Evolutionary conservation across 768 basidiomycete genomes (phyloP).

Genomic region (Suillus luteus): DNA sequence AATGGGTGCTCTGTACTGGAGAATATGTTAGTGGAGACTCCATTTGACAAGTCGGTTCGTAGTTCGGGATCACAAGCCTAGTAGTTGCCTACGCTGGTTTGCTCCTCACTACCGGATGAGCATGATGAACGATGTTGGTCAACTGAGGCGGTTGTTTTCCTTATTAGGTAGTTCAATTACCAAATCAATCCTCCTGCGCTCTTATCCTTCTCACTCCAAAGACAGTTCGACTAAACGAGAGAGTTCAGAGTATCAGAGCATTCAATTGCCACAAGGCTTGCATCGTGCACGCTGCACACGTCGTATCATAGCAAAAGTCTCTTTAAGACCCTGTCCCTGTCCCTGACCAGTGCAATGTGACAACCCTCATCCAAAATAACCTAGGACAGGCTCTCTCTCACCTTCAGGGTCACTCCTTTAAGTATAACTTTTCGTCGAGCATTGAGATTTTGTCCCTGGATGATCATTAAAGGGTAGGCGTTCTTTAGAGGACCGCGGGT

Average conservation of each 20-base stretch:
- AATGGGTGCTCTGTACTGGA: constrained; percentile 34
- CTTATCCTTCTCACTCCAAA: too few relatives aligned
- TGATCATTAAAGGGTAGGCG: neutral
- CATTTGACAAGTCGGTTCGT: constrained; percentile 21
- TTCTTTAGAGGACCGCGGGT: constrained; percentile 4
- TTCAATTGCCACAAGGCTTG: neutral
- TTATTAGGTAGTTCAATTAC: neutral
- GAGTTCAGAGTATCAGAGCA: too few relatives aligned
- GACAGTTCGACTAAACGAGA: too few relatives aligned
- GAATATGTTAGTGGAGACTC: constrained; percentile 36
- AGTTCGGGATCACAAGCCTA: neutral
- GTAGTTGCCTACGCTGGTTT: neutral
- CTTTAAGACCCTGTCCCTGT: neutral
- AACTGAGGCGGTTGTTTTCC: neutral
- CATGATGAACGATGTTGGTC: neutral
- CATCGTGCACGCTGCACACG: neutral
- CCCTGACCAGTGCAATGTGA: constrained; percentile 1
- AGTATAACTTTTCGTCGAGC: neutral
- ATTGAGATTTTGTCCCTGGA: neutral
- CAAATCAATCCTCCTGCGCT: neutral
- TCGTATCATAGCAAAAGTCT: neutral
- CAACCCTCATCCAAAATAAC: neutral
- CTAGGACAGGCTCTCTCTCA: neutral
- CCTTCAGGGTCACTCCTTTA: constrained; percentile 3
- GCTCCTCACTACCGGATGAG: neutral